phyloP scores from a whole-genome alignment of 495 filamentous ascomycete genomes.

The Aspergillus conjunctus region DNA sequence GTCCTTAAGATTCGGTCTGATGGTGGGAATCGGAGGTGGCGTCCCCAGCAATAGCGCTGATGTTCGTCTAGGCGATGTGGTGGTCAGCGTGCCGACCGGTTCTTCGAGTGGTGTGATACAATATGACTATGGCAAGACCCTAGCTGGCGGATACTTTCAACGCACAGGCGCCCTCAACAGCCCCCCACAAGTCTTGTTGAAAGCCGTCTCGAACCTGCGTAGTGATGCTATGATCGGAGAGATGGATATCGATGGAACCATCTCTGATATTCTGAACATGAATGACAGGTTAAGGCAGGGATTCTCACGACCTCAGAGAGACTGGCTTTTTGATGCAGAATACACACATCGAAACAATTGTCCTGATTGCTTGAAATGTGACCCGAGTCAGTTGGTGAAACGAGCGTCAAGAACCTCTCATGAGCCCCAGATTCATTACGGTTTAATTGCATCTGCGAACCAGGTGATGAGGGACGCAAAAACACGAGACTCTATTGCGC shows the following conservation, averaged over 20 bases:
- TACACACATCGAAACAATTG: not conserved
- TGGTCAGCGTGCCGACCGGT: slow-evolving; percentile 33
- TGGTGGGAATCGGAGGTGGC: slow-evolving; percentile 43
- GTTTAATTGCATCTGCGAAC: slow-evolving; percentile 1
- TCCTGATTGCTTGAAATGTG: not conserved
- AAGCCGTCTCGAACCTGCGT: not conserved
- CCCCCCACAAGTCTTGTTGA: slow-evolving; percentile 35
- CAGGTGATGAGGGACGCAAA: slow-evolving; percentile 6
- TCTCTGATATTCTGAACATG: not conserved
- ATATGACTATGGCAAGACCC: slow-evolving; percentile 44
- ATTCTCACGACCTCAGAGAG: not conserved
- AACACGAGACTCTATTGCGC: not conserved
- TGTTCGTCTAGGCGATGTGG: slow-evolving; percentile 41
- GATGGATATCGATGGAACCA: not conserved
- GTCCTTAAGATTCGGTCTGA: slow-evolving; percentile 28
- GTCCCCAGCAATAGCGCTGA: slow-evolving; percentile 29
- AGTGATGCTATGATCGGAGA: not conserved
- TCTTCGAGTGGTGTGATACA: slow-evolving; percentile 34
- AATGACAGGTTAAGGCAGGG: not conserved
- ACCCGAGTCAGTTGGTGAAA: not conserved
- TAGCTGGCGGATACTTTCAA: slow-evolving; percentile 30
- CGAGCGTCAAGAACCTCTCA: not conserved
- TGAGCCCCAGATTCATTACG: not conserved
- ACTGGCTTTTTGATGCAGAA: not conserved
- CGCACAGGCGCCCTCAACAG: slow-evolving; percentile 40